A percentile compares a stretch with the other conserved stretches of the same genome.
Conservation (phyloP, 352 stramenopile species). For the Pythium myriotylum region DNA sequence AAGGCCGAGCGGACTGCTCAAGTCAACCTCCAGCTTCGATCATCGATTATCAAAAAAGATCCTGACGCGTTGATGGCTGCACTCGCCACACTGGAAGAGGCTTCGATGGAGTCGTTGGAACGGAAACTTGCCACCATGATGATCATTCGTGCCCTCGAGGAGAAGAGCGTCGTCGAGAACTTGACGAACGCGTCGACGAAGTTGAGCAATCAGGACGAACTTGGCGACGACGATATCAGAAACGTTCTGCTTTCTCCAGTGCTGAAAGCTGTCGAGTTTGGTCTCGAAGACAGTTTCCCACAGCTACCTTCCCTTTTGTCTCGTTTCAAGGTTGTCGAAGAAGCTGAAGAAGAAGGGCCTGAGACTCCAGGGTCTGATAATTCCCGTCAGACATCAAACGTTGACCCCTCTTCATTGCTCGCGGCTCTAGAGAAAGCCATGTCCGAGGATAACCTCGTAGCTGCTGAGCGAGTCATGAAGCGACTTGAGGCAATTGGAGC, state of each 20-base stretch:
- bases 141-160: conserved; percentile 76
- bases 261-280: conserved; percentile 59
- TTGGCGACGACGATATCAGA: conserved; percentile 27
- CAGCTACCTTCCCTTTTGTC: conserved; percentile 25
- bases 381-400: not conserved
- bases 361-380: too few relatives aligned
- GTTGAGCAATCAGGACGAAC: conserved; percentile 4
- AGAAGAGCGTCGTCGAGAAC: conserved; percentile 65
- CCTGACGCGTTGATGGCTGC: conserved; percentile 70
- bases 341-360: conserved; percentile 1
- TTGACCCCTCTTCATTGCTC: conserved; percentile 47
- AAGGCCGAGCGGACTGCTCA: conserved; percentile 44
- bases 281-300: conserved; percentile 58
- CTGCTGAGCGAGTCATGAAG: conserved; percentile 54
- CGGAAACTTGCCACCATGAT: conserved; percentile 82
- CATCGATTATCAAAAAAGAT: conserved; percentile 66
- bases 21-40: conserved; percentile 56
- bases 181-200: conserved; percentile 37
- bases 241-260: conserved; percentile 36
- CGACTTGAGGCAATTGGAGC: conserved; percentile 46
- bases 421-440: conserved; percentile 62
- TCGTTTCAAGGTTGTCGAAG: not conserved
- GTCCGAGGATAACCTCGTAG: conserved; percentile 70
- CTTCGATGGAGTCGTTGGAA: conserved; percentile 66
- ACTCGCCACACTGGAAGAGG: conserved; percentile 64